These are phyloP conservation scores for Suillus cothurnatus DNA, from an alignment of 768 basidiomycete genomes.

Conservation along the genomic window DNA sequence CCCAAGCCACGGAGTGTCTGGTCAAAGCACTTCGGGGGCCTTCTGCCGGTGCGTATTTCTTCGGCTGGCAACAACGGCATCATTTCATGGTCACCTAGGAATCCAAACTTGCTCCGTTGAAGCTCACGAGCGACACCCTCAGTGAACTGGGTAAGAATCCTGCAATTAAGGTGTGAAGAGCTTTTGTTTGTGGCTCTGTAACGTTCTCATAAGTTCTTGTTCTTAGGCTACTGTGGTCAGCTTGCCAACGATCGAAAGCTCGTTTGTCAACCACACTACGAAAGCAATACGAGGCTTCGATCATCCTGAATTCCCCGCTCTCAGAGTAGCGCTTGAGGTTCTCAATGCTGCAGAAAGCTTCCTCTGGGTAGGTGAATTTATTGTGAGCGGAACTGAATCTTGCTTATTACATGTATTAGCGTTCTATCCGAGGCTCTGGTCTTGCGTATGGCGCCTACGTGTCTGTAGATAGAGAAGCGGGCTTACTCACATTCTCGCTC, in stretches of 20 bases:
- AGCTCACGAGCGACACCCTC: conserved; percentile 66
- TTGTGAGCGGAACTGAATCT: conserved; percentile 11
- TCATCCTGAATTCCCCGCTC: conserved; percentile 82
- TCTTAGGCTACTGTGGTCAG: conserved; percentile 80
- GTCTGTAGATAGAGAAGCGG: conserved; percentile 74
- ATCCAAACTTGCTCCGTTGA: conserved; percentile 64
- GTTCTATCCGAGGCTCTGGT: conserved; percentile 91
- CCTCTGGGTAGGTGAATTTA: conserved; percentile 68
- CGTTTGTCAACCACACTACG: conserved; percentile 76
- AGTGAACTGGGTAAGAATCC: conserved; percentile 77
- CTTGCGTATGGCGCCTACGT: conserved; percentile 91
- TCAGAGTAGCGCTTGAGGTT: conserved; percentile 82
- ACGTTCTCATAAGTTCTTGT: conserved; percentile 7
- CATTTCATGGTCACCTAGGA: conserved; percentile 36
- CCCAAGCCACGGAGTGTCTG: conserved; percentile 73
- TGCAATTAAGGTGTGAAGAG: conserved; percentile 56
- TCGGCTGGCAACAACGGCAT: conserved; percentile 4
- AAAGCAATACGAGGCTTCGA: conserved; percentile 80
- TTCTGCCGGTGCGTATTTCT: conserved; percentile 53
- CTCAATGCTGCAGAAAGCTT: conserved; percentile 94
- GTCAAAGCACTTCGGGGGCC: conserved; percentile 65
- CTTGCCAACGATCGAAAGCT: conserved; percentile 93
- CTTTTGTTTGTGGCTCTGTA: conserved; percentile 7
- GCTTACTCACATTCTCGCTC: conserved; percentile 71
- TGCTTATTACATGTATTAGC: conserved; percentile 42